Percentiles rank a stretch among this genome's conserved stretches.
These are phyloP conservation scores for Xylaria sp. DNA, from an alignment of 2,329 filamentous ascomycete species.

Conservation along the genomic window DNA sequence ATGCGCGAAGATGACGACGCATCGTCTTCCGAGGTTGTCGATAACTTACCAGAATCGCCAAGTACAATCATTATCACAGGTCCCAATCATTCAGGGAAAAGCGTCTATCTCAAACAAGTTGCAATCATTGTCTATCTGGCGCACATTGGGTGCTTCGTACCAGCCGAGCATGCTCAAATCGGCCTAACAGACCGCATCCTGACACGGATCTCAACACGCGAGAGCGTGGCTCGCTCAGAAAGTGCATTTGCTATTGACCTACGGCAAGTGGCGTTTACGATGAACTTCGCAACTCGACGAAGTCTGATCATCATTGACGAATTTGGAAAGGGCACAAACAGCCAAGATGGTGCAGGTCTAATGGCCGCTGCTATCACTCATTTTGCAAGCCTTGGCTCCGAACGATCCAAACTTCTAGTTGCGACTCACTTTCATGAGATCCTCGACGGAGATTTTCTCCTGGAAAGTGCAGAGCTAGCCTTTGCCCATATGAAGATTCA, in stretches of 20 bases:
- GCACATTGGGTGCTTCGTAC: slow-evolving; percentile 92
- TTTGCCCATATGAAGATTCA: slow-evolving; percentile 79
- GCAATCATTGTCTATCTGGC: slow-evolving; percentile 92
- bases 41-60: slow-evolving; percentile 52
- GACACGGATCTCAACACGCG: slow-evolving; percentile 81
- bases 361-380: slow-evolving; percentile 67
- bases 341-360: slow-evolving; percentile 67
- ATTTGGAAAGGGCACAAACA: slow-evolving; percentile 76
- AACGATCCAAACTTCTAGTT: slow-evolving; percentile 66
- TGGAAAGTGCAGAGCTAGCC: slow-evolving; percentile 58
- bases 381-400: slow-evolving; percentile 58
- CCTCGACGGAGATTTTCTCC: slow-evolving; percentile 71
- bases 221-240: slow-evolving; percentile 67
- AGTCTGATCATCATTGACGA: slow-evolving; percentile 94
- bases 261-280: slow-evolving; percentile 82
- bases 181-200: slow-evolving; percentile 94
- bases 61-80: slow-evolving; percentile 86
- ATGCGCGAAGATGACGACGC: slow-evolving; percentile 31
- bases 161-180: slow-evolving; percentile 78
- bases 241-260: slow-evolving; percentile 80
- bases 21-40: slow-evolving; percentile 24
- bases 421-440: slow-evolving; percentile 77
- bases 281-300: slow-evolving; percentile 76
- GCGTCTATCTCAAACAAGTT: slow-evolving; percentile 92
- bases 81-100: slow-evolving; percentile 97